These are phyloP conservation scores for Vachellia pachyceras DNA, from an alignment of 306 rosid genomes.

Conservation along the genomic window DNA sequence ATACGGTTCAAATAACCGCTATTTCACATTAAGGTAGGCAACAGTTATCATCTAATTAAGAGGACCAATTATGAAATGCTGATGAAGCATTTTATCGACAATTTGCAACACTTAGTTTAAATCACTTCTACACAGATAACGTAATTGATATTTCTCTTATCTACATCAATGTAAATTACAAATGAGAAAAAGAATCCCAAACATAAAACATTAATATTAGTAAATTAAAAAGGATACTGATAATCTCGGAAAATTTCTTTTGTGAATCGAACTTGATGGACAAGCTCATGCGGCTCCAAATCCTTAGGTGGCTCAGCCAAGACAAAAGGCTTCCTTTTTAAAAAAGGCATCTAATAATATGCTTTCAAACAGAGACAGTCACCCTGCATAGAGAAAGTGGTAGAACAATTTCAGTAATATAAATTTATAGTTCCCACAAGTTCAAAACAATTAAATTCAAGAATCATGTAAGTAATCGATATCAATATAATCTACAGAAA, in stretches of 20 bases:
- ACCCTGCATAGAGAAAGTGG: slow-evolving; percentile 42
- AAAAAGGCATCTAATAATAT: slow-evolving; percentile 71
- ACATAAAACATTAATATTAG: neutral
- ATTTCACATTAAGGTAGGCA: slow-evolving; percentile 54
- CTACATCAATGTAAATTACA: neutral
- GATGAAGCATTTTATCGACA: slow-evolving; percentile 11
- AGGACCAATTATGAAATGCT: slow-evolving; percentile 17
- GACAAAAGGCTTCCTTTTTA: slow-evolving; percentile 73
- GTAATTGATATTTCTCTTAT: neutral
- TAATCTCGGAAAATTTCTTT: slow-evolving; percentile 85
- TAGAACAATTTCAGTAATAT: slow-evolving; percentile 27
- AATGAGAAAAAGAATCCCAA: neutral
- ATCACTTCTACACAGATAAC: slow-evolving; percentile 20
- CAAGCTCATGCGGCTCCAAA: slow-evolving; percentile 70
- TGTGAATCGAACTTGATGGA: slow-evolving; percentile 84
- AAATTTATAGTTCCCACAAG: slow-evolving; percentile 8
- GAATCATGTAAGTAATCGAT: slow-evolving; percentile 20
- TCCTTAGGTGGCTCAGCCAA: slow-evolving; percentile 74
- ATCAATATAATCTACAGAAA: neutral
- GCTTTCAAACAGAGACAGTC: slow-evolving; percentile 38
- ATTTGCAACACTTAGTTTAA: slow-evolving; percentile 15
- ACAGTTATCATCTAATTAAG: neutral
- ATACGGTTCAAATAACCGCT: slow-evolving; percentile 79
- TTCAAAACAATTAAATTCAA: slow-evolving; percentile 17
- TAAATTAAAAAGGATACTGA: slow-evolving; percentile 66